Percentiles rank a stretch among this genome's conserved stretches.
Evolutionary conservation across 306 rosid species (phyloP).

Genomic region (Adenanthera pavonina): DNA sequence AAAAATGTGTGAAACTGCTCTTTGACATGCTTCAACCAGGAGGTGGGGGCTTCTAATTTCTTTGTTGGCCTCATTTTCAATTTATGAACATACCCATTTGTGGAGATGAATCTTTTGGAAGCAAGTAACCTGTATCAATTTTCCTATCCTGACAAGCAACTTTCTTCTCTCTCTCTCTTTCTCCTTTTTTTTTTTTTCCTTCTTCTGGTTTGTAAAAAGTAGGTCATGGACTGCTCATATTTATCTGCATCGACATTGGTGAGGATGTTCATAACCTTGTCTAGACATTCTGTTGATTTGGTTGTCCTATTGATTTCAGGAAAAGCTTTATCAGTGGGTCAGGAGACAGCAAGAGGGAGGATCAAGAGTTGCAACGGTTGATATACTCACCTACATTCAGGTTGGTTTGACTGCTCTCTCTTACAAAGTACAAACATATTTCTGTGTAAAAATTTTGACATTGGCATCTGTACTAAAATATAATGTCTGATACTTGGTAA

Average conservation of each 20-base stretch:
- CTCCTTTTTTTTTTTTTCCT: neutral
- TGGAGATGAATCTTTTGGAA: neutral
- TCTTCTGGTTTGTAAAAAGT: neutral
- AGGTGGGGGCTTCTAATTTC: neutral
- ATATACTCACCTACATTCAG: constrained; percentile 76
- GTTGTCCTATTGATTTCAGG: constrained; percentile 54
- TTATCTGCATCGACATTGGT: neutral
- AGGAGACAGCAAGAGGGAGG: constrained; percentile 83
- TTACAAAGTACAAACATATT: neutral
- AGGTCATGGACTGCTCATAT: neutral
- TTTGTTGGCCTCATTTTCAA: neutral
- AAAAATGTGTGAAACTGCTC: neutral
- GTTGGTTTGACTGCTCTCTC: constrained; percentile 39
- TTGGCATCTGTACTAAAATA: neutral
- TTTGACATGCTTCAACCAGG: neutral
- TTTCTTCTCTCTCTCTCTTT: no score
- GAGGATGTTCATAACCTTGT: neutral
- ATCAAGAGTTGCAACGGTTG: constrained; percentile 69
- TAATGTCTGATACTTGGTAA: neutral
- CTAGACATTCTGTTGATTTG: constrained; percentile 15
- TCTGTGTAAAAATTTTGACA: neutral
- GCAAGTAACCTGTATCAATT: neutral
- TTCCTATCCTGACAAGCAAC: no score
- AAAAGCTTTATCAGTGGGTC: constrained; percentile 84
- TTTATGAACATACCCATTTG: neutral